Percentiles rank a stretch among this genome's conserved stretches.
Evolutionary conservation across 345 rosid species (phyloP).

Genomic region (Hibiscus syriacus): DNA sequence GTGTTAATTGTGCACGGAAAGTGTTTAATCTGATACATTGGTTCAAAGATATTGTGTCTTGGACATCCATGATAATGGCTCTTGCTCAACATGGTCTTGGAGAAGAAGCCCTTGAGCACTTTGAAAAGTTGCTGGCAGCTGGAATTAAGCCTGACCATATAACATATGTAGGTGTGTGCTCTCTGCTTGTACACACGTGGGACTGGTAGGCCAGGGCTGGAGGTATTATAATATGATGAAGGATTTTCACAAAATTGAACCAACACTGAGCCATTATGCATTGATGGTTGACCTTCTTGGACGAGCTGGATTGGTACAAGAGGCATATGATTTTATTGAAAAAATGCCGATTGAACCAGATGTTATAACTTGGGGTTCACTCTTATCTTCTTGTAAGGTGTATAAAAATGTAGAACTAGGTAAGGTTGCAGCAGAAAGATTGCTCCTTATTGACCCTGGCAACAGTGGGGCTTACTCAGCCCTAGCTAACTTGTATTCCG

Average conservation of each 20-base stretch:
- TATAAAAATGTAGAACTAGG: slow-evolving; percentile 69
- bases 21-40: too few relatives aligned
- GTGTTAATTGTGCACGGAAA: slow-evolving; percentile 46
- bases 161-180: slow-evolving; percentile 83
- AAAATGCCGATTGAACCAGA: slow-evolving; percentile 81
- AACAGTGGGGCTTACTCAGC: slow-evolving; percentile 89
- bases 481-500: slow-evolving; percentile 65
- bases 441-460: slow-evolving; percentile 63
- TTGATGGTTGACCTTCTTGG: slow-evolving; percentile 84
- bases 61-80: slow-evolving; percentile 87
- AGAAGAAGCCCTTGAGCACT: slow-evolving; percentile 65
- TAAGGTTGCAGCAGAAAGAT: slow-evolving; percentile 55
- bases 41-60: slow-evolving; percentile 58
- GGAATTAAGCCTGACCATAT: slow-evolving; percentile 76
- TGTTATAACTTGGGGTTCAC: slow-evolving; percentile 80
- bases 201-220: slow-evolving; percentile 61
- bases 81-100: slow-evolving; percentile 84
- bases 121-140: slow-evolving; percentile 57
- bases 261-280: slow-evolving; percentile 72
- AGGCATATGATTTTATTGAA: slow-evolving; percentile 55
- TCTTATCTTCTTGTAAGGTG: slow-evolving; percentile 70
- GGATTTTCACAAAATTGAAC: slow-evolving; percentile 47
- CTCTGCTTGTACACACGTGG: slow-evolving; percentile 82
- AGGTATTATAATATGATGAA: slow-evolving; percentile 56
- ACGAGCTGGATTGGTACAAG: slow-evolving; percentile 66